Base-by-base conservation (phyloP, 768 basidiomycete genomes). In the Rhizopogon vinicolor region DNA sequence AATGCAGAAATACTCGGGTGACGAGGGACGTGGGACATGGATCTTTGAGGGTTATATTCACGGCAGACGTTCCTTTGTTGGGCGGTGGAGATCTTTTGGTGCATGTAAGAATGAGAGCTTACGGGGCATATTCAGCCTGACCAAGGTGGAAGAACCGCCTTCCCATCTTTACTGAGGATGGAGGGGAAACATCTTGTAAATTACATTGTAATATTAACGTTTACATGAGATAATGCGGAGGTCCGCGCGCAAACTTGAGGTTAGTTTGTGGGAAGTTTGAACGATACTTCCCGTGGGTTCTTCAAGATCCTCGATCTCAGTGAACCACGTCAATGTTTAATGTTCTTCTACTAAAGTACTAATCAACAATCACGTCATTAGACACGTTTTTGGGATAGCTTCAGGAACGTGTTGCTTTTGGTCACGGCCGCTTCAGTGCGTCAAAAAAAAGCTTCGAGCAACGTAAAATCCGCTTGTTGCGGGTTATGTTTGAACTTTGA, bases 71-170 rank as follows among this genome's bases (percentile, higher is more conserved):
- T 76, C 77, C 25, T 72, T 87, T 57, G 78, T 81, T 29, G 86
- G 86, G 16, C 72, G 74, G 29, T 84, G 84, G 80, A 63, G 75
- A 45, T 72, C 78, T 41, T 72, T 75, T 51, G 53, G 55, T 10
- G 60, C 64, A 6, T 63, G 62, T 19, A 71, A 72, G 22, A 66
- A 58, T 29, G 65, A 70, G 50, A 67, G 73, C 52, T 65, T 80
- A 45, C 68, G 73, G 13, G 83, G 84, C 18, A 78, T 85, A 53
- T 86, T 86, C 70, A 83, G 83, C 64, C 68, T 86, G 71, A 74
- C 68, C 41, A 83, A 78, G 65, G 65, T 60, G n/a, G 58, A 66
- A 7, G 51, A 60, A 48, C 62, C 70, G 63, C 22, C 44, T 46
- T 31, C 41, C 48, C 33, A 50, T 39, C 19, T 33, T 43, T 28